Evolutionary conservation across 164 flowering plant genomes (phyloP).

Genomic region (Magnolia officinalis): DNA sequence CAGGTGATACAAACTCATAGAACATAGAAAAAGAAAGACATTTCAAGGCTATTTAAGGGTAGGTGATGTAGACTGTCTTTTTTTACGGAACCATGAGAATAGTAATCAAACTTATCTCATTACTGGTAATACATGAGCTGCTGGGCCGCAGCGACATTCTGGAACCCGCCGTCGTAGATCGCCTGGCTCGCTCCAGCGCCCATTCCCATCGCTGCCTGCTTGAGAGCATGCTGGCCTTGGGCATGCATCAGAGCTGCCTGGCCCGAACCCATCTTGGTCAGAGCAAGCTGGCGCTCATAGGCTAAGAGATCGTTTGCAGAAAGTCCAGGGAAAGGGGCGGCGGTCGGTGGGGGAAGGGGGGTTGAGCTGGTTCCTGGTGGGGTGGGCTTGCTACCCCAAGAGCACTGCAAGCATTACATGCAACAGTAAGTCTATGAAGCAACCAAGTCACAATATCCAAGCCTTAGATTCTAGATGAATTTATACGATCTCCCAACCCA

Average conservation of each 20-base stretch:
- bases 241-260: slow-evolving; percentile 55
- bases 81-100: not conserved
- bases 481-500: no score
- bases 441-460: not conserved
- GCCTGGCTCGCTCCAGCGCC: slow-evolving; percentile 65
- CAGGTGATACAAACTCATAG: not conserved
- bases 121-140: slow-evolving; percentile 82
- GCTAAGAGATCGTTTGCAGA: slow-evolving; percentile 51
- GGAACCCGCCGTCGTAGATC: slow-evolving; percentile 73
- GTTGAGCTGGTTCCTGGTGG: slow-evolving; percentile 63
- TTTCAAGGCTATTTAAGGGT: not conserved
- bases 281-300: slow-evolving; percentile 66
- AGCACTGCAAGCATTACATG: slow-evolving; percentile 49
- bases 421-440: not conserved
- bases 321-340: slow-evolving; percentile 39
- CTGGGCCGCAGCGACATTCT: slow-evolving; percentile 53
- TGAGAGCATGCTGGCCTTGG: slow-evolving; percentile 54
- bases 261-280: slow-evolving; percentile 56
- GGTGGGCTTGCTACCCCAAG: slow-evolving; percentile 95
- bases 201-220: slow-evolving; percentile 56
- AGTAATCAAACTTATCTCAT: slow-evolving; percentile 4
- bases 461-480: no score
- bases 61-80: not conserved
- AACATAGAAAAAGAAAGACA: not conserved
- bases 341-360: slow-evolving; percentile 82